A percentile compares a stretch with the other conserved stretches of the same genome.
Conservation (phyloP, 306 rosid species). For the Erythrophleum fordii region DNA sequence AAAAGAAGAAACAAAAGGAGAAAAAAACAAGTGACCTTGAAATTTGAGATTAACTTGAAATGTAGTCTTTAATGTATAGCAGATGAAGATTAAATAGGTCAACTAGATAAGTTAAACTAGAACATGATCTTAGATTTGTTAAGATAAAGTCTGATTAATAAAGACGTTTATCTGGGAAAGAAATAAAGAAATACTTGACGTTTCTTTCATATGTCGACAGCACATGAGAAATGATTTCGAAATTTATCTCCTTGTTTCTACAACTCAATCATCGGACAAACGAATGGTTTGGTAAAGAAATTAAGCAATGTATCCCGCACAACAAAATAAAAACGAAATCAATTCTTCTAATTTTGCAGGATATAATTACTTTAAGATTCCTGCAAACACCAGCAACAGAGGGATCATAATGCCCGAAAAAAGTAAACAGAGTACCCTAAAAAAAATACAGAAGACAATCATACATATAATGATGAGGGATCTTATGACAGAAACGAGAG, state of each 20-base stretch:
- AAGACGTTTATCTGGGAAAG: not conserved
- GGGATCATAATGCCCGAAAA: constrained; percentile 3
- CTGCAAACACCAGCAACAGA: constrained; percentile 28
- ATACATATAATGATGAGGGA: constrained; percentile 83
- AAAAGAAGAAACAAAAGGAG: not conserved
- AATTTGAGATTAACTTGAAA: constrained; percentile 20
- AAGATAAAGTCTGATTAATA: not conserved
- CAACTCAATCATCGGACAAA: not conserved
- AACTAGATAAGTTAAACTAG: not conserved
- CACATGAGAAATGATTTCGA: constrained; percentile 10
- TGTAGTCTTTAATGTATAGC: constrained; percentile 6
- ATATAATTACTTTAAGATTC: not conserved
- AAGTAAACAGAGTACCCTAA: not conserved
- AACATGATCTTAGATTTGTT: not conserved
- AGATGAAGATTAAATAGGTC: constrained; percentile 3
- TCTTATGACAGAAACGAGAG: constrained; percentile 86
- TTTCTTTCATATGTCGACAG: not conserved
- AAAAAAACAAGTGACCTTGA: not conserved
- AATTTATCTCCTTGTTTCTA: not conserved
- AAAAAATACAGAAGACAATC: constrained; percentile 30
- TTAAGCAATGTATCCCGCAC: constrained; percentile 21
- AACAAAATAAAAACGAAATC: not conserved
- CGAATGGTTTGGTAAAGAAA: constrained; percentile 13
- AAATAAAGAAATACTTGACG: not conserved
- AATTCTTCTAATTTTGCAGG: constrained; percentile 6